Base-by-base conservation (phyloP, 2,329 filamentous ascomycete species). In the Metarhizium rileyi region DNA sequence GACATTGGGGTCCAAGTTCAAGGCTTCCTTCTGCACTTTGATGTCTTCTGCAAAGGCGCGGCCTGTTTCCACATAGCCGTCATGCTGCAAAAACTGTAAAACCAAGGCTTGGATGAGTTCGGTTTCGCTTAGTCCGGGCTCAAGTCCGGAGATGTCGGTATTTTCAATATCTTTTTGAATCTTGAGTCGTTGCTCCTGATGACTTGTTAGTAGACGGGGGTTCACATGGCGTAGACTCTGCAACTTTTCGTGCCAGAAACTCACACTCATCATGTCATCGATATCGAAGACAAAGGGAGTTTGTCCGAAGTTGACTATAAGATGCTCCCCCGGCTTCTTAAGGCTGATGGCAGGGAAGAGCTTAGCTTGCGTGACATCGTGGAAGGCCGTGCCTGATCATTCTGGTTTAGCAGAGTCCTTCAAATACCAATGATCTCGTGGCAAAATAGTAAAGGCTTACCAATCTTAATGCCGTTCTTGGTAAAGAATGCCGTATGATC, bases 61-160 rank as follows among this genome's bases (percentile, higher is more conserved):
- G 8, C 90, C 90, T 0, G 91, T 95, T 57, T 96, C 91, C 7
- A 96, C 85, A 57, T 96, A 97, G 52, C 93, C 93, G 60, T 97
- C 93, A 58, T 97, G 91, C 35, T 90, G 87, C 14, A 98, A 72
- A 57, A 95, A 97, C 66, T 96, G 90, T 36, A 90, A 76, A 18
- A 83, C 77, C 50, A 97, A 72, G 57, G 86, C 80, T 63, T 96
- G 90, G 35, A 95, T 81, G 44, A 97, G 75, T 25, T 86, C 76
- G 1, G 81, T 84, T 66, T 96, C 91, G 53, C 78, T 80, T 54
- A 87, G 71, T 2, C 75, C 74, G 2, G 81, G 78, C 30, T 81
- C 78, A 6, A 93, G 69, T 22, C 65, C 72, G 26, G 77, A 72
- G n/a, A 84, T 77, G 56, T 76, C 77, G 50, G 78, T 72, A 41